Percentiles rank a stretch among this genome's conserved stretches.
These are phyloP conservation scores for Taphrina deformans DNA, from an alignment of 1,139 yeast species.

Conservation along the genomic window DNA sequence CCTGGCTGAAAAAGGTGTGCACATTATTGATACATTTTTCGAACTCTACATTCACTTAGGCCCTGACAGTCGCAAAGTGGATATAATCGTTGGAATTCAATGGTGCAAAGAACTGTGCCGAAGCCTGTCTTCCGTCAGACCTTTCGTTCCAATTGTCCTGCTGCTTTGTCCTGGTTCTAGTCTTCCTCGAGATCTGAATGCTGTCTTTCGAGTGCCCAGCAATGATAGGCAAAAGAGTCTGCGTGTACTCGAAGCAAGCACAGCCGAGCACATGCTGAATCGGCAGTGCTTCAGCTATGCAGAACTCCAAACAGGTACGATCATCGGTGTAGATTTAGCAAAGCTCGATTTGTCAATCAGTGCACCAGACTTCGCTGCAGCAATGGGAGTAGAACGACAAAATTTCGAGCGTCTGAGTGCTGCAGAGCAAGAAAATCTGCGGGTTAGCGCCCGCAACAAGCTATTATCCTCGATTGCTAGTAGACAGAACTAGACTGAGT, in stretches of 20 bases:
- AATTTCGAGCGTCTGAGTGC: slow-evolving; percentile 13
- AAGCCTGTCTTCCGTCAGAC: slow-evolving; percentile 6
- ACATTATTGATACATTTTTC: slow-evolving; percentile 22
- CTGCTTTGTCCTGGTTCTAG: slow-evolving; percentile 18
- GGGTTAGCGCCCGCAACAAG: background rate
- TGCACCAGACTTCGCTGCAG: background rate
- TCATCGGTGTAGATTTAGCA: slow-evolving; percentile 4
- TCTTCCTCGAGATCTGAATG: slow-evolving; percentile 30
- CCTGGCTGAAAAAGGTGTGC: slow-evolving; percentile 3
- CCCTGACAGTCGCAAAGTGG: background rate
- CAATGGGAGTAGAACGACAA: slow-evolving; percentile 18
- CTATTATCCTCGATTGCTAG: background rate
- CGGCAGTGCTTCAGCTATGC: background rate
- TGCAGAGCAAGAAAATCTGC: slow-evolving; percentile 6
- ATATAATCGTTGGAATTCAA: background rate
- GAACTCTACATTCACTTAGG: slow-evolving; percentile 10
- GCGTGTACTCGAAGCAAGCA: slow-evolving; percentile 12
- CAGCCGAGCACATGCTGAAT: slow-evolving; percentile 17
- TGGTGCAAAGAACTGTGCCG: slow-evolving; percentile 5
- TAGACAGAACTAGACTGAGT: too few species aligned
- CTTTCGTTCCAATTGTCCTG: slow-evolving; percentile 20
- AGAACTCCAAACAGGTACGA: slow-evolving; percentile 15
- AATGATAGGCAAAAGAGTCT: background rate
- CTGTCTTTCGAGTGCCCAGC: slow-evolving; percentile 9
- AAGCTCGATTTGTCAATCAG: slow-evolving; percentile 5